These are phyloP conservation scores for Paracoccidioides brasiliensis DNA, from an alignment of 2,329 filamentous ascomycete genomes.

Conservation along the genomic window DNA sequence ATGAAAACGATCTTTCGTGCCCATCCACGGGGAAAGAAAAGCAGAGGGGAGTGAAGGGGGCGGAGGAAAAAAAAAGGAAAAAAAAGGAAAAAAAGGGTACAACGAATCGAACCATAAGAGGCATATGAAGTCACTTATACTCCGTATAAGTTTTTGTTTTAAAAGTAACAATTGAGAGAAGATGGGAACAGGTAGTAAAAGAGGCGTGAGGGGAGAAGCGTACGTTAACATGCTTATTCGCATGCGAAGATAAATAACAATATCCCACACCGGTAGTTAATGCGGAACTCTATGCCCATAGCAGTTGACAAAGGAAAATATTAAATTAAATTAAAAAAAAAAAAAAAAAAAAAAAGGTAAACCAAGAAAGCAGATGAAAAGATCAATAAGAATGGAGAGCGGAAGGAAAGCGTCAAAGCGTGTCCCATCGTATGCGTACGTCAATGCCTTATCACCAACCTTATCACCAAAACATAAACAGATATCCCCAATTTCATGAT, in stretches of 20 bases:
- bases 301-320: background rate
- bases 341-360: background rate
- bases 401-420: no score
- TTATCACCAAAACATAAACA: background rate
- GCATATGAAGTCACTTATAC: no score
- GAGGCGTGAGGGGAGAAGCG: background rate
- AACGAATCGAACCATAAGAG: background rate
- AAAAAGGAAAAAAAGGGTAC: background rate
- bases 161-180: background rate
- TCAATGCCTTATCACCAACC: background rate
- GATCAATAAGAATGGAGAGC: no score
- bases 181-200: background rate
- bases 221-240: background rate
- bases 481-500: background rate
- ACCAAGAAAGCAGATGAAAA: background rate
- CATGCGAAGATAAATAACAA: background rate
- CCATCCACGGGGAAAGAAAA: no score
- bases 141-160: no score
- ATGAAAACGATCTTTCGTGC: no score
- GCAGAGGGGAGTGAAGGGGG: no score
- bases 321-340: background rate
- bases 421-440: no score
- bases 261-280: background rate
- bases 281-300: background rate
- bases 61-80: background rate